Base-by-base conservation (phyloP, 2,329 filamentous ascomycete species). In the Pseudonectria foliicola region DNA sequence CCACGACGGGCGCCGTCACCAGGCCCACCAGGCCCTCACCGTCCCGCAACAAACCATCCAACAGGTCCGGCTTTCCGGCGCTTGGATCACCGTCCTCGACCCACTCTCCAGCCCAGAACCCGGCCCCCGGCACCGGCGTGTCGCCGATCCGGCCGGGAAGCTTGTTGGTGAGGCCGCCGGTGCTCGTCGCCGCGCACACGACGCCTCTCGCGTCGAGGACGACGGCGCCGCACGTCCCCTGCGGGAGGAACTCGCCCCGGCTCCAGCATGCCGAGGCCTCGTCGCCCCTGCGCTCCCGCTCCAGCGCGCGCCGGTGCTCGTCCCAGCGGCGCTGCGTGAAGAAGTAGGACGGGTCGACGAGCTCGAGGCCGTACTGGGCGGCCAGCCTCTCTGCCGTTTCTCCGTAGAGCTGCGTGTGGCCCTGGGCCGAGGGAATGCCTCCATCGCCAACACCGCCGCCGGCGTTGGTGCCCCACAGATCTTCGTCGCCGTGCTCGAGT, bases 31-130 rank as follows among this genome's bases (percentile, higher is more conserved):
- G n/a, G n/a, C n/a, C n/a, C n/a, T n/a, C n/a, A n/a, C n/a, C n/a
- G n/a, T n/a, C n/a, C n/a, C n/a, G n/a, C n/a, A n/a, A n/a, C n/a
- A n/a, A n/a, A n/a, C n/a, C n/a, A n/a, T n/a, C n/a, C n/a, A 29
- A 12, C 11, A 34, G 25, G n/a, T 15, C 12, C 25, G 13, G 15
- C 18, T n/a, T 18, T 14, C n/a, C 26, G n/a, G 32, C 7, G 1
- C 54, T 60, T 6, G 57, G 50, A 25, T 62, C 57, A 2, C 58
- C 59, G 2, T 66, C 60, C 37, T 80, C 73, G 7, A 61, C 59
- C 86, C 86, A 94, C 47, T 88, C 76, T 55, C 93, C 88, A 0
- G 88, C 86, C 86, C 87, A 95, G 59, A 88, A 95, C 0, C 88
- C 88, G 1, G 87, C 83, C 0, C 88, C 88, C 1, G 88, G 65